These are phyloP conservation scores for Mortierella claussenii DNA, from an alignment of 192 early-diverging fungal genomes.

Conservation along the genomic window DNA sequence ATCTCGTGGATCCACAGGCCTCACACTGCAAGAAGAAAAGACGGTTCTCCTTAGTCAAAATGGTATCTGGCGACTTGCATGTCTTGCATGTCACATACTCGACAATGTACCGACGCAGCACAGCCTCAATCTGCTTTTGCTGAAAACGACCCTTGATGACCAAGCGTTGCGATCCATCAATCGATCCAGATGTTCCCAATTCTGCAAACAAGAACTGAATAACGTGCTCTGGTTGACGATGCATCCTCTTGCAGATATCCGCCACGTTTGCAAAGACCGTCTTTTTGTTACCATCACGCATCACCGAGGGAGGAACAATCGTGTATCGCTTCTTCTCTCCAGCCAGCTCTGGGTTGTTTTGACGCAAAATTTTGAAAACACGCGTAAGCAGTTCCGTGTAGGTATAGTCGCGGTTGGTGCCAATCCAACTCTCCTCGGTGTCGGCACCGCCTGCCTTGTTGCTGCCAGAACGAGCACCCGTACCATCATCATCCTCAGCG, in stretches of 20 bases:
- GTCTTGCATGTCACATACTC: constrained; percentile 99
- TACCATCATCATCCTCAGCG: constrained; percentile 58
- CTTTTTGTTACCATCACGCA: constrained; percentile 95
- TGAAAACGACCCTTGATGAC: constrained; percentile 98
- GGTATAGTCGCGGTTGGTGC: constrained; percentile 67
- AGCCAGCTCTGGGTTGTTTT: constrained; percentile 93
- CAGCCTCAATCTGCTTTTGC: constrained; percentile 98
- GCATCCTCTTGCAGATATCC: constrained; percentile 95
- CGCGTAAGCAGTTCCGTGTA: constrained; percentile 92
- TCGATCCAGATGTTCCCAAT: constrained; percentile 97
- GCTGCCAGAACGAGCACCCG: constrained; percentile 36
- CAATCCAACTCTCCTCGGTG: constrained; percentile 85
- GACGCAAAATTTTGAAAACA: constrained; percentile 89
- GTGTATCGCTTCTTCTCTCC: constrained; percentile 96
- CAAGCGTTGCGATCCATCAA: constrained; percentile 90
- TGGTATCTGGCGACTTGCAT: constrained; percentile 95
- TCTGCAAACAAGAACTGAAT: constrained; percentile 98
- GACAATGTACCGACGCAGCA: constrained; percentile 96
- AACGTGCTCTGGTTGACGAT: constrained; percentile 94
- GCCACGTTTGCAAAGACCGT: constrained; percentile 95
- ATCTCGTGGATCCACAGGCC: constrained; percentile 92
- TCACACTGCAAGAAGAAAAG: constrained; percentile 98
- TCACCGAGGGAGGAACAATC: constrained; percentile 91
- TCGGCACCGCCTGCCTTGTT: constrained; percentile 44
- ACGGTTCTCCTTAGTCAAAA: constrained; percentile 95